A percentile compares a stretch with the other conserved stretches of the same genome.
Conservation (phyloP, 306 rosid genomes). For the Parietaria judaica region DNA sequence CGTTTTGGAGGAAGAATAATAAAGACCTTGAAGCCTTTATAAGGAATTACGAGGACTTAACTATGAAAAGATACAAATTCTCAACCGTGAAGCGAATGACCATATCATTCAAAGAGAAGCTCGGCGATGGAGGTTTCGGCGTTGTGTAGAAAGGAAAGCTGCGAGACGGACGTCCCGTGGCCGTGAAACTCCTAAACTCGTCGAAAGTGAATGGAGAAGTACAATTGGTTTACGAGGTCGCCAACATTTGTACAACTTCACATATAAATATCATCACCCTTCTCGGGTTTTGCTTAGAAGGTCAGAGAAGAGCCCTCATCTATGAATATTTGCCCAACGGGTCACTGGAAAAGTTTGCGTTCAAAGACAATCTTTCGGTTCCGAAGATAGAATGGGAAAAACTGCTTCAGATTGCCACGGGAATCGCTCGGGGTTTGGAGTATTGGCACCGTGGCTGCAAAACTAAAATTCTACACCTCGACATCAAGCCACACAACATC, state of each 20-base stretch:
- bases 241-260: constrained; percentile 40
- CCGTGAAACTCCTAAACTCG: constrained; percentile 32
- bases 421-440: constrained; percentile 39
- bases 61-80: constrained; percentile 25
- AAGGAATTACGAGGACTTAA: constrained; percentile 12
- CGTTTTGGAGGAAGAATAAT: background rate
- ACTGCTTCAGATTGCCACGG: constrained; percentile 20
- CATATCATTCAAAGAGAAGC: constrained; percentile 24
- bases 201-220: constrained; percentile 30
- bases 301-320: constrained; percentile 27
- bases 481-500: constrained; percentile 38
- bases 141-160: constrained; percentile 29
- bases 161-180: constrained; percentile 10
- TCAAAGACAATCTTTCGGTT: constrained; percentile 5
- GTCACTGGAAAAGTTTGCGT: constrained; percentile 39
- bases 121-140: constrained; percentile 50
- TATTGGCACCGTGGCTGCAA: constrained; percentile 39
- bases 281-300: constrained; percentile 38
- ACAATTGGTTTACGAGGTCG: constrained; percentile 35
- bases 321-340: constrained; percentile 44
- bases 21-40: constrained; percentile 31
- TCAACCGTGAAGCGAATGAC: constrained; percentile 36
- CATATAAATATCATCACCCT: constrained; percentile 37
- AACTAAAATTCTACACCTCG: constrained; percentile 35
- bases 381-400: constrained; percentile 26